Percentiles rank a stretch among this genome's conserved stretches.
Conservation (phyloP, 345 rosid genomes). For the Gossypioides kirkii region DNA sequence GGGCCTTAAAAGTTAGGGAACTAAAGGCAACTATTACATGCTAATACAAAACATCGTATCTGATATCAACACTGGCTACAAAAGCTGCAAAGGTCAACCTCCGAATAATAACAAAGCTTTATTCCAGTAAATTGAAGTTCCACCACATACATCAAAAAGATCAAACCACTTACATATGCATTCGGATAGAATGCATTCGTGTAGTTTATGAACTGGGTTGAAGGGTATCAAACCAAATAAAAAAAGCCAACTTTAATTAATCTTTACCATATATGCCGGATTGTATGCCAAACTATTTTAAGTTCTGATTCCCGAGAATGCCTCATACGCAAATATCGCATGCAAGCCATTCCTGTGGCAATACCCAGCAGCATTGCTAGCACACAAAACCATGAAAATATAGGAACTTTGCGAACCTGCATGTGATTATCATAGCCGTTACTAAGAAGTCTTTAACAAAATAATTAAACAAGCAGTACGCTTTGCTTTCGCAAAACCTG, state of each 20-base stretch:
- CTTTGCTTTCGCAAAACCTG: not conserved
- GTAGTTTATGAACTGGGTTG: not conserved
- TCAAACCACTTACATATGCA: not conserved
- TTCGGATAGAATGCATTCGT: not conserved
- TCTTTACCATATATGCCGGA: conserved; percentile 2
- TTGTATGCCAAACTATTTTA: not conserved
- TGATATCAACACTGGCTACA: not conserved
- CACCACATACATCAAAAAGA: not conserved
- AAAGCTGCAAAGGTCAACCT: not conserved
- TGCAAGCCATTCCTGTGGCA: not conserved
- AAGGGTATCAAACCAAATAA: not conserved
- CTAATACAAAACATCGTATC: not conserved
- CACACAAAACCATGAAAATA: not conserved
- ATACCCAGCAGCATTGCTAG: not conserved
- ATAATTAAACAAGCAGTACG: not conserved
- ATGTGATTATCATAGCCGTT: not conserved
- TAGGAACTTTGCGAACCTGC: not conserved
- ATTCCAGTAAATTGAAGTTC: not conserved
- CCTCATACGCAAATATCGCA: not conserved
- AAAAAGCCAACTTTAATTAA: not conserved
- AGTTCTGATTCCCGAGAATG: not conserved
- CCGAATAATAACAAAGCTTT: not conserved
- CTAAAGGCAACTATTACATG: not conserved
- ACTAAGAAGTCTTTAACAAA: not conserved
- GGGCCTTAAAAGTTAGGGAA: no score